Percentiles rank a stretch among this genome's conserved stretches.
phyloP scores from a whole-genome alignment of 306 rosid genomes.

The Medicago lupulina region DNA sequence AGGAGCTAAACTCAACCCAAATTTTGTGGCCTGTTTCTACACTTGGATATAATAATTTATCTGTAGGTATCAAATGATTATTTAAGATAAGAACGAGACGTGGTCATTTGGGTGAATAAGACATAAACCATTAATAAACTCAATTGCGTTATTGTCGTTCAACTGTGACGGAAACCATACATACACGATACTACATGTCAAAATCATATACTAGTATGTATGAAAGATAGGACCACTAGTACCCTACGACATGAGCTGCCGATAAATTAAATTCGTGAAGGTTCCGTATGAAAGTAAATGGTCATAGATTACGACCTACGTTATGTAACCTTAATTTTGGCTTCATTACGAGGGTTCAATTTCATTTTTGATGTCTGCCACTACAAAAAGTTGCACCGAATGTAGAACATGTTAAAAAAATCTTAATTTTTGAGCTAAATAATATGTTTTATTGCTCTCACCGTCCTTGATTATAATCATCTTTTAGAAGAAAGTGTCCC shows the following conservation, averaged over 20 bases:
- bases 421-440: too few species aligned
- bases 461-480: too few species aligned
- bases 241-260: not conserved
- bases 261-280: constrained; percentile 26
- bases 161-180: not conserved
- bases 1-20: not conserved
- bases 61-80: not conserved
- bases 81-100: constrained; percentile 1
- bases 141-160: constrained; percentile 13
- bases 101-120: constrained; percentile 27
- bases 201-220: not conserved
- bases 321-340: not conserved
- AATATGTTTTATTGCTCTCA: too few species aligned
- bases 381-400: too few species aligned
- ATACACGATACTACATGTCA: not conserved
- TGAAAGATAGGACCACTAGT: not conserved
- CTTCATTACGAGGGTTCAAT: not conserved
- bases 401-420: too few species aligned
- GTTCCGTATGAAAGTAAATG: constrained; percentile 6
- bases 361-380: not conserved
- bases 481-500: too few species aligned
- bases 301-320: not conserved
- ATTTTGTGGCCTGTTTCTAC: not conserved
- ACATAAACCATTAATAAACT: constrained; percentile 7
- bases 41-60: not conserved